Evolutionary conservation across 1,284 basidiomycete species (phyloP), one percentile per base, ranked within the genome.

Genomic region (Ceratobasidium sp.): DNA sequence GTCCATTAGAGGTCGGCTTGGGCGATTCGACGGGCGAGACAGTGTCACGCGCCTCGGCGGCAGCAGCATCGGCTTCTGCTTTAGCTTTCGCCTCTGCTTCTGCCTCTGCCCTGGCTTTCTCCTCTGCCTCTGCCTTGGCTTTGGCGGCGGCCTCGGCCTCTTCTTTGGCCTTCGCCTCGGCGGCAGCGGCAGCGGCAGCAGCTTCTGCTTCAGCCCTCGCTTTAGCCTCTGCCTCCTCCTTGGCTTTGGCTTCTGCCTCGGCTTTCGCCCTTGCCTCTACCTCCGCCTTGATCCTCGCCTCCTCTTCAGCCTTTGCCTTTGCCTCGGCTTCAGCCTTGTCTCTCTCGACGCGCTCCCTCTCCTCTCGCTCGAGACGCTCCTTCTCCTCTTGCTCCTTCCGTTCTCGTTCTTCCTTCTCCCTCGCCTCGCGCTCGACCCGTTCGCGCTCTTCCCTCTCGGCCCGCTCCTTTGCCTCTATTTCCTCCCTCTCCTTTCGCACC

Each of bases 301-400:
- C 83, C 64, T 84, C 82, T 66, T 85, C 84, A 72, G 80, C 79
- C 74, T 83, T 80, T 41, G 78, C 83, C 78, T 83, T 82, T 78
- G 85, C 81, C 73, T 80, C 80, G 74, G 83, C 83, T 79, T 88
- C 88, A 78, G 87, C 84, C 13, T 84, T 86, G 69, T 88, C 80
- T 41, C 87, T 83, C 80, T 84, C 85, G 79, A 82, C 82, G 77
- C 85, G 85, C 65, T 87, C 84, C 68, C 88, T 87, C 76, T 86
- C 85, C n/a, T 86, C 80, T 62, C 81, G 81, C 73, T 80, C 78
- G 62, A 75, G 56, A 75, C 77, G 77, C 34, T 76, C 77, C 46
- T 74, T 56, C 49, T 68, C 75, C 37, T 51, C 75, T 62, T 76
- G 78, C 13, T 76, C 80, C 49, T 63, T 58, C 43, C 74, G 75